A percentile compares a stretch with the other conserved stretches of the same genome.
These are phyloP conservation scores for Phytopythium boreale DNA, from an alignment of 352 stramenopile species.

Conservation along the genomic window DNA sequence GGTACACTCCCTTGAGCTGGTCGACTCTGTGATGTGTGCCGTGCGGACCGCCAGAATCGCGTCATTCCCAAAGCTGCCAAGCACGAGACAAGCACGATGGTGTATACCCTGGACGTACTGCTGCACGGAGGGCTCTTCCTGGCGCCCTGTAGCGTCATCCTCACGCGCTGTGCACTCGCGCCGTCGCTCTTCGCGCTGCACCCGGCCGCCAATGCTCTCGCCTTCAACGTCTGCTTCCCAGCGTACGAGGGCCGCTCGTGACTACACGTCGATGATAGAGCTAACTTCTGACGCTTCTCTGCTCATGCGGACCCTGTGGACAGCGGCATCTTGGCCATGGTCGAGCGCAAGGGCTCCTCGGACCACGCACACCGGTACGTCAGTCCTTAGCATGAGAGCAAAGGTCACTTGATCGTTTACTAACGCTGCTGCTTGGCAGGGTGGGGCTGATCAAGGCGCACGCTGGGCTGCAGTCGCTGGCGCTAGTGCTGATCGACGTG, in stretches of 20 bases:
- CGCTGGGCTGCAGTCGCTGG: conserved; percentile 42
- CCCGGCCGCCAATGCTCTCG: conserved; percentile 55
- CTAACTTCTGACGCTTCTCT: not conserved
- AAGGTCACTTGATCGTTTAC: not conserved
- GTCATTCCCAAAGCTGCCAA: not conserved
- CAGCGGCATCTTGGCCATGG: conserved; percentile 57
- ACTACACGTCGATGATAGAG: not conserved
- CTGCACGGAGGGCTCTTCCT: conserved; percentile 49
- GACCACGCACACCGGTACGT: conserved; percentile 18
- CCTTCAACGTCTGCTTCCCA: conserved; percentile 59
- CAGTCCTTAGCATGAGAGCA: not conserved
- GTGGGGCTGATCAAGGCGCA: conserved; percentile 44
- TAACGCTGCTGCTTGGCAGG: not conserved
- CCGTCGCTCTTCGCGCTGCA: conserved; percentile 58
- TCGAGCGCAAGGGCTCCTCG: conserved; percentile 44
- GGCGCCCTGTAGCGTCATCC: conserved; percentile 40
- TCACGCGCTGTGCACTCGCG: conserved; percentile 25
- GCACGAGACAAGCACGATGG: not conserved
- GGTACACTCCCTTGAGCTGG: not conserved
- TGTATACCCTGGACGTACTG: conserved; percentile 5
- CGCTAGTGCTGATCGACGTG: conserved; percentile 37
- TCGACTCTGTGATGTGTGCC: not conserved
- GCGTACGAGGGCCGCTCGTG: conserved; percentile 16
- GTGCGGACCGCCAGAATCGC: not conserved
- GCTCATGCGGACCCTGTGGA: not conserved